Conservation (phyloP, 2,329 filamentous ascomycete species). For the Arthroderma sp. region DNA sequence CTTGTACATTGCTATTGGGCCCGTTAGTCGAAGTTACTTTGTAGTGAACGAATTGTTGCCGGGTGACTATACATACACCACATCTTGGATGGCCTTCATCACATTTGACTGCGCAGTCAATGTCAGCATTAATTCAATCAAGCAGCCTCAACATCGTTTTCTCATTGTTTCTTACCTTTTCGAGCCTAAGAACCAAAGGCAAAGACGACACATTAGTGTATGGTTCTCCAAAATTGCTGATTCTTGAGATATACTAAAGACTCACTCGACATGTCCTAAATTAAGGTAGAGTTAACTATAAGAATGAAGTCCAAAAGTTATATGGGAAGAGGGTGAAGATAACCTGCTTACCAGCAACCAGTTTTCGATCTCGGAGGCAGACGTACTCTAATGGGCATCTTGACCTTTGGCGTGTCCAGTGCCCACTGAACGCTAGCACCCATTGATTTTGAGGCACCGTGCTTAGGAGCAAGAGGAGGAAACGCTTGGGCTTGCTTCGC, state of each 20-base stretch:
- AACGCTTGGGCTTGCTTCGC: constrained; percentile 26
- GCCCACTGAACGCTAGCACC: constrained; percentile 21
- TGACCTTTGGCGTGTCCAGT: constrained; percentile 18
- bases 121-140: neutral
- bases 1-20: constrained; percentile 38
- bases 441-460: constrained; percentile 20
- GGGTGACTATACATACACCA: constrained; percentile 29
- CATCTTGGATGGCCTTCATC: constrained; percentile 43
- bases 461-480: constrained; percentile 34
- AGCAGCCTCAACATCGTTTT: too few species aligned
- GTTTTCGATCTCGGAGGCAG: constrained; percentile 42
- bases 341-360: constrained; percentile 36
- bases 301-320: neutral
- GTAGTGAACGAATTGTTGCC: neutral
- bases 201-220: neutral
- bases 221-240: neutral
- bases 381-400: constrained; percentile 30
- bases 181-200: constrained; percentile 9
- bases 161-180: constrained; percentile 22
- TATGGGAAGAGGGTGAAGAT: constrained; percentile 1
- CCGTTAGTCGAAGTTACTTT: neutral
- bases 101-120: constrained; percentile 36
- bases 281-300: constrained; percentile 7
- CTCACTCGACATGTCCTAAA: constrained; percentile 32
- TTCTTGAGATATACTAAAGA: constrained; percentile 4